A percentile compares a stretch with the other conserved stretches of the same genome.
Evolutionary conservation across 768 basidiomycete species (phyloP).

Genomic region (Xerocomellus chrysenteron): DNA sequence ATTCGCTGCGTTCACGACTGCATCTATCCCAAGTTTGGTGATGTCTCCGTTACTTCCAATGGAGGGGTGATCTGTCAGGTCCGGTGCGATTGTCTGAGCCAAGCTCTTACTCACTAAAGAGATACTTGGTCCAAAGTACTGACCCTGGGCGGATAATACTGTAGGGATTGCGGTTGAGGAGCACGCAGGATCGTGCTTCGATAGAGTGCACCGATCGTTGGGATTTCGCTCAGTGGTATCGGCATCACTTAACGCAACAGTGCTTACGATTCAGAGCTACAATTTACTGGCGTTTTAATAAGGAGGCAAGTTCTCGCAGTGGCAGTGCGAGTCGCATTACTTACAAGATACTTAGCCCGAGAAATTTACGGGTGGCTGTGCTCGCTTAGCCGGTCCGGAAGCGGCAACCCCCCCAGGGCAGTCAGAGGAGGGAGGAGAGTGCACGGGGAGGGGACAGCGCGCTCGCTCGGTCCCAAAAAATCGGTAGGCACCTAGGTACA

Average conservation of each 20-base stretch:
- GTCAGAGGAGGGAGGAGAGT: too few species aligned
- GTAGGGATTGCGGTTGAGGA: slow-evolving; percentile 21
- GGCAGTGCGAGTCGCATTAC: too few species aligned
- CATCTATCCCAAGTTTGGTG: slow-evolving; percentile 65
- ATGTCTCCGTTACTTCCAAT: slow-evolving; percentile 71
- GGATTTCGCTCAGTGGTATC: slow-evolving; percentile 45
- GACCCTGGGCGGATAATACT: slow-evolving; percentile 35
- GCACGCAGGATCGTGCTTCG: slow-evolving; percentile 39
- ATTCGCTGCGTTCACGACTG: slow-evolving; percentile 85
- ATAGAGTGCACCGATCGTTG: slow-evolving; percentile 57
- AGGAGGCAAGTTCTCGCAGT: too few species aligned
- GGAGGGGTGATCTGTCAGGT: neutral
- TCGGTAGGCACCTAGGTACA: too few species aligned
- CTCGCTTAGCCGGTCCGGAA: too few species aligned
- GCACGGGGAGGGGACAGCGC: too few species aligned
- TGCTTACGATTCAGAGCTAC: neutral
- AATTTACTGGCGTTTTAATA: neutral
- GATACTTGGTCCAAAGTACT: slow-evolving; percentile 56
- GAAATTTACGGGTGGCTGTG: too few species aligned
- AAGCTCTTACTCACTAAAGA: slow-evolving; percentile 53
- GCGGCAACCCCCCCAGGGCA: too few species aligned
- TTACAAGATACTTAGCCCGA: too few species aligned
- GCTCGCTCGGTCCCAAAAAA: too few species aligned
- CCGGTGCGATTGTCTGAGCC: neutral
- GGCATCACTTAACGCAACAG: slow-evolving; percentile 2